phyloP scores from a whole-genome alignment of 2,329 filamentous ascomycete genomes.

The Penicillium digitatum region DNA sequence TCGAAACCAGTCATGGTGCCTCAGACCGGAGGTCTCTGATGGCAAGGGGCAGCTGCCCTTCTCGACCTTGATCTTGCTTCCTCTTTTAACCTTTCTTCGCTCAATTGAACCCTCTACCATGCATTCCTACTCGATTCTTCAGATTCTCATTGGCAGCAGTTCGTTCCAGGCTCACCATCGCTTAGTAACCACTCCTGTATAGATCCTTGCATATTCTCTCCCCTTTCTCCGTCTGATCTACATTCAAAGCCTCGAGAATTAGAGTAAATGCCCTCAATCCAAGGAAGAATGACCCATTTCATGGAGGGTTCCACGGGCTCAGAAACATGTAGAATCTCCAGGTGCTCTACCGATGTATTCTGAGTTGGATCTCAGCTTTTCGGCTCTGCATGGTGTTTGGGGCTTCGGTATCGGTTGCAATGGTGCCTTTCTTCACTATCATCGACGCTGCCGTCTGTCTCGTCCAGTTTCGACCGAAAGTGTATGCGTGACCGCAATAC shows the following conservation, averaged over 20 bases:
- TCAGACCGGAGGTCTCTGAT: too few species aligned
- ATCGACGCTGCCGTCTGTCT: not conserved
- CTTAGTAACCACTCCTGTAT: too few species aligned
- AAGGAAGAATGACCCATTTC: not conserved
- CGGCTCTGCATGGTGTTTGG: not conserved
- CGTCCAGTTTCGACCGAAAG: not conserved
- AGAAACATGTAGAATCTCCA: not conserved
- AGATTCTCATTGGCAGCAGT: too few species aligned
- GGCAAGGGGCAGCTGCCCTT: too few species aligned
- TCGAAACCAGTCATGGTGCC: too few species aligned
- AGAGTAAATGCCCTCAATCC: not conserved
- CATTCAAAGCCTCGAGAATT: not conserved
- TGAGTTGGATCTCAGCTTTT: not conserved
- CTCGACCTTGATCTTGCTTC: too few species aligned
- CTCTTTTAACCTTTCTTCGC: too few species aligned
- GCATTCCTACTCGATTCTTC: too few species aligned
- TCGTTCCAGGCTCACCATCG: too few species aligned
- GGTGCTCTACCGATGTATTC: not conserved
- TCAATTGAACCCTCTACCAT: too few species aligned
- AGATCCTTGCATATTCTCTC: too few species aligned
- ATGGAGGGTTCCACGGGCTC: not conserved
- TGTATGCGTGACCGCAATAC: not conserved
- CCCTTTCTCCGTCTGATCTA: too few species aligned
- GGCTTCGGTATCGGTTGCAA: not conserved
- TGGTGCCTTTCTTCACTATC: not conserved